A percentile compares a stretch with the other conserved stretches of the same genome.
Evolutionary conservation across 192 early-diverging fungal species (phyloP).

Genomic region (Dissophora ornata): DNA sequence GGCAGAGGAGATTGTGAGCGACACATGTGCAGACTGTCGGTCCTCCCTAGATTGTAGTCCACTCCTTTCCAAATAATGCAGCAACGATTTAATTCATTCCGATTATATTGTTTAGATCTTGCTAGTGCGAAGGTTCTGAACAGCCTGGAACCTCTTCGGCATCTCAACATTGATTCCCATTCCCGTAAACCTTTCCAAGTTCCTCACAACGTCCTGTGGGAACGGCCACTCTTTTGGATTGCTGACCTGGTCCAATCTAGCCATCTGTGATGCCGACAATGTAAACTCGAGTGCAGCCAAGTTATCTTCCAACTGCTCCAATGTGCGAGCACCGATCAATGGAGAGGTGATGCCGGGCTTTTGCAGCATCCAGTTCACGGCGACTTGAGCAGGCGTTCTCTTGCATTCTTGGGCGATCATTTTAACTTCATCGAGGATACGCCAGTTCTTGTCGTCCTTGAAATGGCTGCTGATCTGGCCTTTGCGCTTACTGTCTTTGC

Average conservation of each 20-base stretch:
- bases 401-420: constrained; percentile 56
- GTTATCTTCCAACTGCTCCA: constrained; percentile 50
- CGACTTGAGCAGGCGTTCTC: constrained; percentile 59
- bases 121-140: constrained; percentile 23
- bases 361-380: constrained; percentile 58
- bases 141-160: constrained; percentile 16
- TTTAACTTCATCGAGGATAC: constrained; percentile 57
- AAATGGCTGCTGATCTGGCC: constrained; percentile 4
- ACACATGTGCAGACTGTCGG: no score
- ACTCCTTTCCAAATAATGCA: no score
- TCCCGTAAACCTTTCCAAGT: constrained; percentile 27
- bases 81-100: no score
- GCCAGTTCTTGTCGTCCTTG: constrained; percentile 48
- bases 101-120: no score
- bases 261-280: constrained; percentile 46
- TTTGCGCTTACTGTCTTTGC: constrained; percentile 12
- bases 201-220: constrained; percentile 31
- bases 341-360: constrained; percentile 56
- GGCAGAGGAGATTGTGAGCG: no score
- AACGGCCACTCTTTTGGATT: constrained; percentile 45
- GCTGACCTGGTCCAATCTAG: constrained; percentile 43
- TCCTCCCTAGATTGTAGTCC: no score
- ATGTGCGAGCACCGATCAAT: constrained; percentile 45
- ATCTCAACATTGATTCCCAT: constrained; percentile 28
- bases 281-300: constrained; percentile 53